A percentile compares a stretch with the other conserved stretches of the same genome.
phyloP scores from a whole-genome alignment of 257 asterid genomes.

The Echium plantagineum region DNA sequence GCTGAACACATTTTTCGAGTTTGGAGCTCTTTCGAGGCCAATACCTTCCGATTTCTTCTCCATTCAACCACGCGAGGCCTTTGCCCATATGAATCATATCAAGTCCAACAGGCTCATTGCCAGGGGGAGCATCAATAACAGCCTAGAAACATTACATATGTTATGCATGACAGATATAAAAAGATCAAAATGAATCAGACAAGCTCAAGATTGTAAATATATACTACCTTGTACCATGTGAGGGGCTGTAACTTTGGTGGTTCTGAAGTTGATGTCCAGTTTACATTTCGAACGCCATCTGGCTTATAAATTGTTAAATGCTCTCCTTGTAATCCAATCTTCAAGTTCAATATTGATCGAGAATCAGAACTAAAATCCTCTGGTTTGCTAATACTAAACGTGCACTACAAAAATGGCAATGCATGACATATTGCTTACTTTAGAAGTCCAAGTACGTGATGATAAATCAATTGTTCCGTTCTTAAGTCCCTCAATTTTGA shows the following conservation, averaged over 20 bases:
- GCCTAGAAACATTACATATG: constrained; percentile 27
- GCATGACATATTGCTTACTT: constrained; percentile 31
- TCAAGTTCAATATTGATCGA: constrained; percentile 13
- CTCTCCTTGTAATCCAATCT: constrained; percentile 81
- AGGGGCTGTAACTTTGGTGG: constrained; percentile 80
- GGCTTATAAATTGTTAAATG: constrained; percentile 39
- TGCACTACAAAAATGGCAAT: too few species aligned
- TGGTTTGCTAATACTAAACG: neutral
- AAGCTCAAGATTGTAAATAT: neutral
- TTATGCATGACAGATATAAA: neutral
- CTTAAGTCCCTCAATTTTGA: constrained; percentile 55
- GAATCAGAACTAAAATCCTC: too few species aligned
- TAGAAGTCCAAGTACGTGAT: constrained; percentile 52
- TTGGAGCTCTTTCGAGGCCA: constrained; percentile 74
- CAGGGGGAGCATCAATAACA: constrained; percentile 66
- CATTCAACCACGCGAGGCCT: constrained; percentile 91
- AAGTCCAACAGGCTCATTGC: constrained; percentile 73
- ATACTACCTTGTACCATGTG: constrained; percentile 91
- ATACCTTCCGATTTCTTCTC: constrained; percentile 82
- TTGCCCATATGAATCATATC: constrained; percentile 91
- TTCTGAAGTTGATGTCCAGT: constrained; percentile 50
- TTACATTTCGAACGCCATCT: constrained; percentile 29
- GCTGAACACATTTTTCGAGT: constrained; percentile 47
- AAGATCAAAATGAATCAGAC: neutral
- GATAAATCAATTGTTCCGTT: constrained; percentile 60